phyloP scores from a whole-genome alignment of 768 basidiomycete species.

The Panellus pusillus region DNA sequence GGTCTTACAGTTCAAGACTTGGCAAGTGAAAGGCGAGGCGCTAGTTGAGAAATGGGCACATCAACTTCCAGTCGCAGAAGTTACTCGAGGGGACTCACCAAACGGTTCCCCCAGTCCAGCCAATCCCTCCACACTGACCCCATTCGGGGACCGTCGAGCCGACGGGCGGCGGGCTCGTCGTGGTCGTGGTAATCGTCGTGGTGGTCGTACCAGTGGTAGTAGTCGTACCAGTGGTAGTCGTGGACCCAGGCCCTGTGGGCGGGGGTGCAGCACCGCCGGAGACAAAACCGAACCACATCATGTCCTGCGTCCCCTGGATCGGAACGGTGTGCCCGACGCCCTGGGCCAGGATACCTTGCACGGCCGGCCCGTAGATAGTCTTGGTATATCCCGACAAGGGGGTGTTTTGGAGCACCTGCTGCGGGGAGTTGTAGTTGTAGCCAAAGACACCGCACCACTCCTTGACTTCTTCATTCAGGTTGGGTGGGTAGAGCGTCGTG shows the following conservation, averaged over 20 bases:
- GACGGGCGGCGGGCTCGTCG: neutral
- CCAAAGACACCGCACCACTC: constrained; percentile 60
- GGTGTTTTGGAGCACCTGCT: constrained; percentile 34
- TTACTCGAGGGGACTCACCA: too few relatives aligned
- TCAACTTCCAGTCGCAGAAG: neutral
- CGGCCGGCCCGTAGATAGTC: constrained; percentile 46
- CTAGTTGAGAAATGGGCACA: neutral
- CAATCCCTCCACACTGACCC: too few relatives aligned
- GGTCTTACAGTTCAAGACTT: too few relatives aligned
- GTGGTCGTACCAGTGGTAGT: neutral
- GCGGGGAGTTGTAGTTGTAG: constrained; percentile 38
- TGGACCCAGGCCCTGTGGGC: neutral
- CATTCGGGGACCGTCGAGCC: too few relatives aligned
- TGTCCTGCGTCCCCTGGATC: constrained; percentile 44
- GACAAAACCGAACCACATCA: constrained; percentile 50
- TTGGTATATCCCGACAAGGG: constrained; percentile 48
- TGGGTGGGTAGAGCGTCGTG: constrained; percentile 48
- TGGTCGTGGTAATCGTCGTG: neutral
- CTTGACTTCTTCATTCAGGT: constrained; percentile 52
- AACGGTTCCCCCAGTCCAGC: too few relatives aligned
- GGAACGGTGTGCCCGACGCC: constrained; percentile 55
- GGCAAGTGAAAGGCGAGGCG: too few relatives aligned
- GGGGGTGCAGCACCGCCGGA: constrained; percentile 19
- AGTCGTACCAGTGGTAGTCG: neutral
- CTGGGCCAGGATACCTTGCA: constrained; percentile 50